Conservation (phyloP, 345 rosid genomes). For the Jatropha curcas region DNA sequence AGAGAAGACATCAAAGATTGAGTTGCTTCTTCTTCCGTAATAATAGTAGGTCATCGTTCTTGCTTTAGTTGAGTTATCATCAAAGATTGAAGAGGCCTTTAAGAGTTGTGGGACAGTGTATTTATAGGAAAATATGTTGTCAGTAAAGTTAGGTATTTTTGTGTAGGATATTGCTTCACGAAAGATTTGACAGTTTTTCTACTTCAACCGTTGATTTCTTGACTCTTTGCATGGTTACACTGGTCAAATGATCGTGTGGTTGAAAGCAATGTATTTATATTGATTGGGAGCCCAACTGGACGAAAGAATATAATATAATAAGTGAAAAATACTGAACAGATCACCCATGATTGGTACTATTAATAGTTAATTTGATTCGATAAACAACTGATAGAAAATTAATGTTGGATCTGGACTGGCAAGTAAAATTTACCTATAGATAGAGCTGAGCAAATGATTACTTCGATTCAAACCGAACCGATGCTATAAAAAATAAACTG, state of each 20-base stretch:
- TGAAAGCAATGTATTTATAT: background rate
- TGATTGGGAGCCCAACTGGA: no score
- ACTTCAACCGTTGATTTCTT: constrained; percentile 14
- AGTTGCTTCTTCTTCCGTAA: constrained; percentile 43
- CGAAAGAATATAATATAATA: no score
- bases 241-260: background rate
- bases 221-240: background rate
- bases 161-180: background rate
- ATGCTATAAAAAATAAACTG: no score
- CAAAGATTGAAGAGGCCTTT: constrained; percentile 8
- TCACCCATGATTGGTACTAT: no score
- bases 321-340: no score
- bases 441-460: no score
- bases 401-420: no score
- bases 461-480: no score
- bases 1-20: constrained; percentile 65
- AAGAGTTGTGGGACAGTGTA: background rate
- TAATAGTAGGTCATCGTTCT: constrained; percentile 31
- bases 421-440: no score
- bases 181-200: no score
- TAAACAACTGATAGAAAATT: no score
- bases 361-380: no score
- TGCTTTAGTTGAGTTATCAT: background rate
- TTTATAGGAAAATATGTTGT: constrained; percentile 13
- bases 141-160: background rate